Evolutionary conservation across 1,284 basidiomycete species (phyloP).

Genomic region (Porodaedalea pini): DNA sequence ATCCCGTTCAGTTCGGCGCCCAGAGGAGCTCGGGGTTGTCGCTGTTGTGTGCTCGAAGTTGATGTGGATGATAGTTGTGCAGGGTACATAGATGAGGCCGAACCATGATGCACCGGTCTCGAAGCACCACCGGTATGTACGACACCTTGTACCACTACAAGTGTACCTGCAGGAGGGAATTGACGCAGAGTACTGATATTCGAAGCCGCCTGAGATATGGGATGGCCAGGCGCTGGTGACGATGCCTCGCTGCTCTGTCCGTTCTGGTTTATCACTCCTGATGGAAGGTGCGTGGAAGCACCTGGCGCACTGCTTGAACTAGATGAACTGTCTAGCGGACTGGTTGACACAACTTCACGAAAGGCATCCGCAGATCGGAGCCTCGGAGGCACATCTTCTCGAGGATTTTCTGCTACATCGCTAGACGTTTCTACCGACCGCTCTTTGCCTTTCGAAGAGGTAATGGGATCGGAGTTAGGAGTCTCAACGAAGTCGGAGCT

Average conservation of each 20-base stretch:
- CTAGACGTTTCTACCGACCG: not conserved
- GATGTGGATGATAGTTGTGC: not conserved
- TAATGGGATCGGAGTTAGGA: not conserved
- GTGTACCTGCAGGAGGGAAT: slow-evolving; percentile 69
- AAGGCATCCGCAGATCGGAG: not conserved
- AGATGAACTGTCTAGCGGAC: not conserved
- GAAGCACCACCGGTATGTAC: slow-evolving; percentile 71
- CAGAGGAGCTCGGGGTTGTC: not conserved
- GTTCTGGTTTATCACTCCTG: not conserved
- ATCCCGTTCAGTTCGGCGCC: not conserved
- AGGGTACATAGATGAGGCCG: not conserved
- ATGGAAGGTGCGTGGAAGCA: not conserved
- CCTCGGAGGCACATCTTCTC: too few species aligned
- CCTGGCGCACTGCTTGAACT: not conserved
- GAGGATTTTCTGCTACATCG: slow-evolving; percentile 3
- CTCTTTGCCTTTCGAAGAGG: not conserved
- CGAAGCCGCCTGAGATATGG: slow-evolving; percentile 17
- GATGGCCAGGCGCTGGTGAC: slow-evolving; percentile 16
- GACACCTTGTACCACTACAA: slow-evolving; percentile 77
- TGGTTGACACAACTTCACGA: too few species aligned
- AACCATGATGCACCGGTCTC: slow-evolving; percentile 22
- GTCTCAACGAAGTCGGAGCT: not conserved
- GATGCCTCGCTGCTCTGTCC: not conserved
- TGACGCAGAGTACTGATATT: slow-evolving; percentile 32
- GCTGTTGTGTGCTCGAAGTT: not conserved